Conservation (phyloP, 768 basidiomycete genomes). For the Agrocybe pediades region DNA sequence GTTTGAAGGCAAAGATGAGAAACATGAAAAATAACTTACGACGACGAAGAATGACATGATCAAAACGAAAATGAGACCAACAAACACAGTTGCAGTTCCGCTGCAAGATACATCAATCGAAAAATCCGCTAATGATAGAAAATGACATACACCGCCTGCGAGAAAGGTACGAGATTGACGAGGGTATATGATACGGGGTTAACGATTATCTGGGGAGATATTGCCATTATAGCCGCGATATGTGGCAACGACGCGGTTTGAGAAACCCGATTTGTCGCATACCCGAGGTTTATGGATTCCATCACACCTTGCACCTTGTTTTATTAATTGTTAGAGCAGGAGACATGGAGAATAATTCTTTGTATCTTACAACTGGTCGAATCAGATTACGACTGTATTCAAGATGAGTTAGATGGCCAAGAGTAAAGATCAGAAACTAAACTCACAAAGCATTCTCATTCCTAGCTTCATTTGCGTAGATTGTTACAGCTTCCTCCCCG, state of each 20-base stretch:
- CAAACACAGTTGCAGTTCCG: not conserved
- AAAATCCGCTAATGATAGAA: not conserved
- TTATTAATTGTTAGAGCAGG: not conserved
- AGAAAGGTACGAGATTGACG: constrained; percentile 58
- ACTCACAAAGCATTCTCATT: constrained; percentile 65
- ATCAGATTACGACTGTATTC: constrained; percentile 29
- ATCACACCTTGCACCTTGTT: constrained; percentile 34
- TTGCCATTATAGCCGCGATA: constrained; percentile 17
- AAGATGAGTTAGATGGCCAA: not conserved
- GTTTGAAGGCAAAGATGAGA: not conserved
- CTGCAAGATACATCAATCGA: not conserved
- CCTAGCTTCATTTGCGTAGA: constrained; percentile 48
- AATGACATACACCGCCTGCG: constrained; percentile 19
- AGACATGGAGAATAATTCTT: not conserved
- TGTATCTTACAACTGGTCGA: constrained; percentile 25
- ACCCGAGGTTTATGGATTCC: constrained; percentile 25
- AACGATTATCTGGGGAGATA: constrained; percentile 52
- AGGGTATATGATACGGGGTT: constrained; percentile 49
- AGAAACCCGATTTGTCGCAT: constrained; percentile 16
- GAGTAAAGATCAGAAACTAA: not conserved
- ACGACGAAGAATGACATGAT: not conserved
- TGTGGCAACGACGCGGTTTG: constrained; percentile 14
- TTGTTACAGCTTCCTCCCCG: constrained; percentile 48
- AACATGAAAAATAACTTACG: not conserved
- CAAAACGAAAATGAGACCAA: not conserved